Evolutionary conservation across 1,139 yeast species (phyloP).

Genomic region (Diutina rugosa): DNA sequence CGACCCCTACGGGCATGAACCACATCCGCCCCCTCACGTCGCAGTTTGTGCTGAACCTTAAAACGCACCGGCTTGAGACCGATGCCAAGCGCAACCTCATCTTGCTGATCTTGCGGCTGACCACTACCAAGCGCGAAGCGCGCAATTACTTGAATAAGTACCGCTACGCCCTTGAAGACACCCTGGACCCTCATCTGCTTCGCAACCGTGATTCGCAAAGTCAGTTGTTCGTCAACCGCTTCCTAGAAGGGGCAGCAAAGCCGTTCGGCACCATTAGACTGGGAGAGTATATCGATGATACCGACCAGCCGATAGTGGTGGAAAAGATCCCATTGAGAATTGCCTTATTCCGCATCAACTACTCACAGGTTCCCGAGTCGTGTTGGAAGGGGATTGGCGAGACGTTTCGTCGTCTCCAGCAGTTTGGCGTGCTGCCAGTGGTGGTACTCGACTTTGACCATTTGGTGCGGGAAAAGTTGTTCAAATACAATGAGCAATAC

Average conservation of each 20-base stretch:
- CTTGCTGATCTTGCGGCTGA: conserved; percentile 56
- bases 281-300: conserved; percentile 7
- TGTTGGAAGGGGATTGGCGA: conserved; percentile 32
- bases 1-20: conserved; percentile 13
- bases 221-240: conserved; percentile 26
- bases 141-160: conserved; percentile 52
- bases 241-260: conserved; percentile 17
- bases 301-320: conserved; percentile 15
- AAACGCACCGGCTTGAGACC: conserved; percentile 19
- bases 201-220: conserved; percentile 20
- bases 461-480: conserved; percentile 11
- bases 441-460: conserved; percentile 24
- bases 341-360: conserved; percentile 37
- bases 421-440: conserved; percentile 33
- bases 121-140: conserved; percentile 71
- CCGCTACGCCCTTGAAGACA: conserved; percentile 23
- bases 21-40: conserved; percentile 17
- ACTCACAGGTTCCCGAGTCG: conserved; percentile 17
- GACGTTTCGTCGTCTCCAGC: conserved; percentile 34
- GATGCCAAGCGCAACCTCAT: conserved; percentile 39
- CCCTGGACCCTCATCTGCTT: conserved; percentile 3
- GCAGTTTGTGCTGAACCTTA: conserved; percentile 27
- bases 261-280: conserved; percentile 20
- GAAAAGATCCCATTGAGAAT: conserved; percentile 32
- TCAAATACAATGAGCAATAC: conserved; percentile 20